Evolutionary conservation across 163 green algal genomes (phyloP).

Genomic region (Scenedesmus sp.): DNA sequence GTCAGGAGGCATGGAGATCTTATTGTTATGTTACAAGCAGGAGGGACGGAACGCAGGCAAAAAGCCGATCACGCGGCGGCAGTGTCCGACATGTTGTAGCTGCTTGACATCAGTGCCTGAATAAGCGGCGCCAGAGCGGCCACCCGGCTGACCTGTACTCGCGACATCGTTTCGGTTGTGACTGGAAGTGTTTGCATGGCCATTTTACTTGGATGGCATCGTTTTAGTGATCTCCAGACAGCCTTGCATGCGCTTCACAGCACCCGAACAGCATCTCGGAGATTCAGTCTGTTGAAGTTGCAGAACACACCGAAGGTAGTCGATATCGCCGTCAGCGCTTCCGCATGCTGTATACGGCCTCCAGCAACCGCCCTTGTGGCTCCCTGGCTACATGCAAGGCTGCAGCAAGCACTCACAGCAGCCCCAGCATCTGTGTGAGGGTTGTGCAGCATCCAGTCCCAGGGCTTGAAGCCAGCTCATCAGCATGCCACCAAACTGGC

Average conservation of each 20-base stretch:
- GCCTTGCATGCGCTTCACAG: background rate
- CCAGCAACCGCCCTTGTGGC: background rate
- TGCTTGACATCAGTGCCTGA: background rate
- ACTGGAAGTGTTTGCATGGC: background rate
- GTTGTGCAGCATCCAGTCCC: background rate
- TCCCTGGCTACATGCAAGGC: conserved; percentile 2
- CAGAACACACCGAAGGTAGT: background rate
- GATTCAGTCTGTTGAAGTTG: conserved; percentile 17
- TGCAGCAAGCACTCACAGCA: background rate
- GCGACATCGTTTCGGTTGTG: background rate
- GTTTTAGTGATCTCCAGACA: background rate
- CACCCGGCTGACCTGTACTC: background rate
- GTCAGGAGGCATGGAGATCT: background rate
- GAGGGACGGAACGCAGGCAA: no score
- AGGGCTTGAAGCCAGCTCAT: background rate
- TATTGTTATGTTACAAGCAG: background rate
- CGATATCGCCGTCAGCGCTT: background rate
- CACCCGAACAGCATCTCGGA: conserved; percentile 1
- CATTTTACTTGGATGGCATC: background rate
- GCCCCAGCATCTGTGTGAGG: background rate
- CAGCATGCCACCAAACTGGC: background rate
- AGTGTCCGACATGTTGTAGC: background rate
- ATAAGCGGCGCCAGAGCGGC: background rate
- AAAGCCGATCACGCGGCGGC: background rate
- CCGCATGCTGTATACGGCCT: background rate